Percentiles rank a stretch among this genome's conserved stretches.
phyloP scores from a whole-genome alignment of 2,329 filamentous ascomycete genomes.

The Claviceps quebecensis region DNA sequence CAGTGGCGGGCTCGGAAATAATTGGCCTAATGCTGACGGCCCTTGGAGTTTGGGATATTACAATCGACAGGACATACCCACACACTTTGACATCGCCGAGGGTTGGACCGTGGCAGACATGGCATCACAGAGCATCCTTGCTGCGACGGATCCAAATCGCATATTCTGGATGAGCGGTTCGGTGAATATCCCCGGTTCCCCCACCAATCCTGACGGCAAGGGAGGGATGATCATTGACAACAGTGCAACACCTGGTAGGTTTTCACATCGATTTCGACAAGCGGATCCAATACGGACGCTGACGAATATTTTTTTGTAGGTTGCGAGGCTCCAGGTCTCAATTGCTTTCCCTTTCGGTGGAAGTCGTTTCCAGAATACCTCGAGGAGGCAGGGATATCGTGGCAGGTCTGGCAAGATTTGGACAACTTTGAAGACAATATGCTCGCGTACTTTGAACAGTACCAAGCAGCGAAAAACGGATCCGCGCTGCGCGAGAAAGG shows the following conservation, averaged over 20 bases:
- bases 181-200: conserved; percentile 31
- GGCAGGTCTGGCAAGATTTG: conserved; percentile 34
- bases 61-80: conserved; percentile 34
- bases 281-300: no score
- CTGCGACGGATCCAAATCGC: conserved; percentile 33
- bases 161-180: conserved; percentile 22
- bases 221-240: conserved; percentile 35
- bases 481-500: conserved; percentile 7
- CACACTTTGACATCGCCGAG: conserved; percentile 41
- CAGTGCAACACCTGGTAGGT: conserved; percentile 16
- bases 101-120: conserved; percentile 28
- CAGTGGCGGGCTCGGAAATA: conserved; percentile 34
- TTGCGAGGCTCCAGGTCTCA: conserved; percentile 27
- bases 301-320: conserved; percentile 6
- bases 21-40: conserved; percentile 25
- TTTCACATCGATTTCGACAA: no score
- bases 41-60: conserved; percentile 29
- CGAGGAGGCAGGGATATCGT: conserved; percentile 31
- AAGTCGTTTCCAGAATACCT: conserved; percentile 34
- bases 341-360: conserved; percentile 38
- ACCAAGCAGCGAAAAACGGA: conserved; percentile 8
- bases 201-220: conserved; percentile 16
- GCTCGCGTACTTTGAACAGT: conserved; percentile 25
- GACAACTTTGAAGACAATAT: conserved; percentile 40
- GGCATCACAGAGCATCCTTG: conserved; percentile 9